Conservation (phyloP, 108 stramenopile species). For the Fragilaria radians region DNA sequence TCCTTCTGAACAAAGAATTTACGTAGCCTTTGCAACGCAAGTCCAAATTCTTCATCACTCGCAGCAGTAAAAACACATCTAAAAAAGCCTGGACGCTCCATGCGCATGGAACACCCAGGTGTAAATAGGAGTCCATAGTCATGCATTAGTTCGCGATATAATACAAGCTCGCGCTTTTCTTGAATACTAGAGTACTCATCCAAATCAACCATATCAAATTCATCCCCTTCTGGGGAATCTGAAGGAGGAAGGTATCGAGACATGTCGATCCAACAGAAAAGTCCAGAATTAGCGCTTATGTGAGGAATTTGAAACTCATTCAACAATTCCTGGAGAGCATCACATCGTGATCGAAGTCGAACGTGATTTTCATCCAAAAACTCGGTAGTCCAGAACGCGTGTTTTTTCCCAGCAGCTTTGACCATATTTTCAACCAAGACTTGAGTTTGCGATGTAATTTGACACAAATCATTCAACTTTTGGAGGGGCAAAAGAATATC, state of each 20-base stretch:
- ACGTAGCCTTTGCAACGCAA: conserved; percentile 54
- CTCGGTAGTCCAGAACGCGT: conserved; percentile 33
- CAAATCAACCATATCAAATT: too few relatives aligned
- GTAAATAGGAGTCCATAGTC: conserved; percentile 78
- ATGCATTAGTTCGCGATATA: conserved; percentile 65
- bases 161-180: conserved; percentile 53
- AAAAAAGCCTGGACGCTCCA: conserved; percentile 77
- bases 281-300: conserved; percentile 55
- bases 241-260: conserved; percentile 49
- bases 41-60: conserved; percentile 62
- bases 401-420: background rate
- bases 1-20: conserved; percentile 42
- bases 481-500: conserved; percentile 64
- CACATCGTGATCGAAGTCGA: conserved; percentile 46
- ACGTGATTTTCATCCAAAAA: conserved; percentile 48
- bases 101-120: conserved; percentile 77
- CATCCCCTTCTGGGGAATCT: conserved; percentile 3
- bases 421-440: conserved; percentile 56
- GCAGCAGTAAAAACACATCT: conserved; percentile 86
- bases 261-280: conserved; percentile 85
- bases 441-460: conserved; percentile 75
- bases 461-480: conserved; percentile 83
- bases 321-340: conserved; percentile 38
- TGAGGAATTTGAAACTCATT: conserved; percentile 62
- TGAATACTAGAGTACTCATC: conserved; percentile 9